Evolutionary conservation across 495 filamentous ascomycete genomes (phyloP).

Genomic region (Penicillium flavigenum): DNA sequence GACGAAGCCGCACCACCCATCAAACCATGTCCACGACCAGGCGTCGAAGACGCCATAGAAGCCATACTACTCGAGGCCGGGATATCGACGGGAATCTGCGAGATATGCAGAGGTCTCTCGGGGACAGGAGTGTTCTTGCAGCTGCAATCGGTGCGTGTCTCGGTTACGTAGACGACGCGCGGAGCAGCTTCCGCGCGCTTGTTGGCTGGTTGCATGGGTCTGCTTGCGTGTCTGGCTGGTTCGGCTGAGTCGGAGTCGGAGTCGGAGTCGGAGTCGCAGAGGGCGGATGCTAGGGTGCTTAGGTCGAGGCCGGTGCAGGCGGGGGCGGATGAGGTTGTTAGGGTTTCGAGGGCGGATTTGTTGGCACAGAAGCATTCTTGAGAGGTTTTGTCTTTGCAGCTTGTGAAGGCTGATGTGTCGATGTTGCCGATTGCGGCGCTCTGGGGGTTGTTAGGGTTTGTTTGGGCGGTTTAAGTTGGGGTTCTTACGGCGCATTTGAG

Average conservation of each 20-base stretch:
- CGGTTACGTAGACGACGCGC: constrained; percentile 27
- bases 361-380: constrained; percentile 25
- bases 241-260: neutral
- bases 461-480: neutral
- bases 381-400: constrained; percentile 17
- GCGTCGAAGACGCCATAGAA: constrained; percentile 11
- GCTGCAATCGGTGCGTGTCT: constrained; percentile 26
- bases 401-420: constrained; percentile 7
- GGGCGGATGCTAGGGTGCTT: constrained; percentile 1
- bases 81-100: constrained; percentile 29
- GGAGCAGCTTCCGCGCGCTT: constrained; percentile 20
- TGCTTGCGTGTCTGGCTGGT: constrained; percentile 25
- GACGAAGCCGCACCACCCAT: constrained; percentile 19
- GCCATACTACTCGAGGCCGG: constrained; percentile 21
- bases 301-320: constrained; percentile 24
- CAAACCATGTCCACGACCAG: constrained; percentile 9
- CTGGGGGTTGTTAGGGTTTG: constrained; percentile 9
- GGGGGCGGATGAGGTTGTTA: constrained; percentile 5
- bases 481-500: constrained; percentile 22
- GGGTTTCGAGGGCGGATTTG: constrained; percentile 13
- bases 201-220: constrained; percentile 25
- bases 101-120: constrained; percentile 13
- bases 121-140: constrained; percentile 20
- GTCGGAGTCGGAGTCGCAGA: constrained; percentile 9
- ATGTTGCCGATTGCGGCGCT: constrained; percentile 9